phyloP scores from a whole-genome alignment of 164 flowering plant species.

The Kalanchoe fedtschenkoi region DNA sequence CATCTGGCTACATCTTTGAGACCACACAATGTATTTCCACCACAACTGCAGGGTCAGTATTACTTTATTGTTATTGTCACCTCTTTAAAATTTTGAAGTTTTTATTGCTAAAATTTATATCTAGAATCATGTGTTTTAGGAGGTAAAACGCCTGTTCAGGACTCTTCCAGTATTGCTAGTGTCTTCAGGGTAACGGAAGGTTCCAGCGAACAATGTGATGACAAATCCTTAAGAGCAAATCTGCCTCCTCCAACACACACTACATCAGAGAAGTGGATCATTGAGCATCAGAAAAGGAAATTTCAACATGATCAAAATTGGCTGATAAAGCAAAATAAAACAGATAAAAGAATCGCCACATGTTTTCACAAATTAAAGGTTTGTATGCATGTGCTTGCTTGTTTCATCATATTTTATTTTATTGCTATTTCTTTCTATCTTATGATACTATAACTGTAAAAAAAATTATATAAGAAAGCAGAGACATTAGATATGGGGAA shows the following conservation, averaged over 20 bases:
- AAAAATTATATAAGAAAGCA: not conserved
- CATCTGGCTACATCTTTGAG: constrained; percentile 10
- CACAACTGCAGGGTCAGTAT: constrained; percentile 25
- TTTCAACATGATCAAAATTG: constrained; percentile 42
- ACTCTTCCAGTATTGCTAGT: constrained; percentile 8
- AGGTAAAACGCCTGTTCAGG: constrained; percentile 16
- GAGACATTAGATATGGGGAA: not conserved
- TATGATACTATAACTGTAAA: not conserved
- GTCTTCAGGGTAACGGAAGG: constrained; percentile 9
- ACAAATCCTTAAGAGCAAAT: constrained; percentile 20
- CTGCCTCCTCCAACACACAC: constrained; percentile 56
- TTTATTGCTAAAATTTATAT: not conserved
- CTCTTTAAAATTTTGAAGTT: not conserved
- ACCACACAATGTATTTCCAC: constrained; percentile 12
- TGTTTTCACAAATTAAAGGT: constrained; percentile 71
- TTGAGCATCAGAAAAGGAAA: constrained; percentile 62
- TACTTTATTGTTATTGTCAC: not conserved
- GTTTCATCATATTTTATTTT: not conserved
- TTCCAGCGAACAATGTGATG: constrained; percentile 30
- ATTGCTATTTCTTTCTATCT: not conserved
- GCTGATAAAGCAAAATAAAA: constrained; percentile 56
- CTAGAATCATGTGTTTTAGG: constrained; percentile 3
- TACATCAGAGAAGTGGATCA: constrained; percentile 77
- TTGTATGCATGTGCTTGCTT: not conserved
- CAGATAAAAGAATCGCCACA: constrained; percentile 48